Base-by-base conservation (phyloP, 2,329 filamentous ascomycete genomes). In the Ambrosiella cleistominuta region DNA sequence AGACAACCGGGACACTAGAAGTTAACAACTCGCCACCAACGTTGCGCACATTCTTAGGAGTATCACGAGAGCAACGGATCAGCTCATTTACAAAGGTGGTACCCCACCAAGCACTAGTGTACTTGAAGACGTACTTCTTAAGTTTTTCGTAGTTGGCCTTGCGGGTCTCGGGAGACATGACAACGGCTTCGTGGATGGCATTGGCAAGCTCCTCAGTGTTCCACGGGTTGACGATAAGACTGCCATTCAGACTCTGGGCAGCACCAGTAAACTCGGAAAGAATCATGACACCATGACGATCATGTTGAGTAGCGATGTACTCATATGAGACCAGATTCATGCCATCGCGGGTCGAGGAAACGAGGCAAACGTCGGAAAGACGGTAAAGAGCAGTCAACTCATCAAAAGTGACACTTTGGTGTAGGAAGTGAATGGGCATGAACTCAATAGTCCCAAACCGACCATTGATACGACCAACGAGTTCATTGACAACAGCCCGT, bases 301-400 rank as follows among this genome's bases (percentile, higher is more conserved):
- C 83, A 64, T 87, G 81, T 68, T 98, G 91, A 2, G 87, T 88
- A 27, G 91, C 91, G 63, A 98, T 96, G 73, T 97, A 98, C 71
- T 98, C 91, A 71, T 96, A 97, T 0, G 89, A 94, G 38, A 97
- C 93, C 37, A 98, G 77, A 70, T 98, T 98, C 93, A 98, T 98
- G 66, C 93, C 93, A 68, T 98, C 93, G 54, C 93, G 85, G n/a
- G 88, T 97, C 2, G 87, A 96, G 7, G 86, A 94, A 42, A 95
- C 91, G 12, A 97, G 79, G 68, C 90, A 95, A 50, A 88, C 87
- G 67, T 96, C 93, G 2, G 88, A 93, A 19, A 94, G 85, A 13
- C 88, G 87, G 68, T 97, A 97, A 7, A 97, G 79, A 0, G 90
- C 90, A 54, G 94, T 90, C 40, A 98, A 81, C 72, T 97, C 93